phyloP scores from a whole-genome alignment of 1,284 basidiomycete genomes.

The Heimioporus retisporus region DNA sequence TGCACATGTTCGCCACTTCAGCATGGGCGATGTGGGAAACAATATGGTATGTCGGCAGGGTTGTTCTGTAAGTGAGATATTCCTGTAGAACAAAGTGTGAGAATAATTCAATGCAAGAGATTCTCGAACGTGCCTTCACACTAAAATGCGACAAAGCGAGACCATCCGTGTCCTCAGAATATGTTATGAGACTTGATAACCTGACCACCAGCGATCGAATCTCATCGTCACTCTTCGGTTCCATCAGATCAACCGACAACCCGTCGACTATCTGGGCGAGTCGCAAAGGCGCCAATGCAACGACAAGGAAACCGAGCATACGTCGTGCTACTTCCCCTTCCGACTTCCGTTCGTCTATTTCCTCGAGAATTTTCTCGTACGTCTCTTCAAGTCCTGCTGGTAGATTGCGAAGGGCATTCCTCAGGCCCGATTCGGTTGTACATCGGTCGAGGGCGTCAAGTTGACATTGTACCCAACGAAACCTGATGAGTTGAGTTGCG shows the following conservation, averaged over 20 bases:
- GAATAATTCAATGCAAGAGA: not conserved
- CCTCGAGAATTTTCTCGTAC: not conserved
- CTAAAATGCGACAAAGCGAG: conserved; percentile 2
- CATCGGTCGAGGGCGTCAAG: conserved; percentile 12
- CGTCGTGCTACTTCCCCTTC: conserved; percentile 10
- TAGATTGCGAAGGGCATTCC: not conserved
- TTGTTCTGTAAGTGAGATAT: not conserved
- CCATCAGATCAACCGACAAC: not conserved
- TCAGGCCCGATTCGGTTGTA: not conserved
- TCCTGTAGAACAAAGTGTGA: not conserved
- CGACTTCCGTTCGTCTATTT: not conserved
- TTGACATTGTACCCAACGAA: conserved; percentile 19
- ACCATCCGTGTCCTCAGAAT: conserved; percentile 2
- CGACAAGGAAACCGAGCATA: conserved; percentile 7
- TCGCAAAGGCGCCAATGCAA: conserved; percentile 4
- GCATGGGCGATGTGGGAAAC: conserved; percentile 6
- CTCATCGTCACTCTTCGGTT: not conserved
- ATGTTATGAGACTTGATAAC: conserved; percentile 9
- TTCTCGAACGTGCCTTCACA: conserved; percentile 7
- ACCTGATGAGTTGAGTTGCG: not conserved
- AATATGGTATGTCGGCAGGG: conserved; percentile 6
- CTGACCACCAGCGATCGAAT: not conserved
- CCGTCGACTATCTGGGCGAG: conserved; percentile 8
- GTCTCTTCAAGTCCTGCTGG: conserved; percentile 1
- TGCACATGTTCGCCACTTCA: conserved; percentile 1